Evolutionary conservation across 345 rosid species (phyloP), one percentile per base, ranked within the genome.

Genomic region (Ricinus communis): DNA sequence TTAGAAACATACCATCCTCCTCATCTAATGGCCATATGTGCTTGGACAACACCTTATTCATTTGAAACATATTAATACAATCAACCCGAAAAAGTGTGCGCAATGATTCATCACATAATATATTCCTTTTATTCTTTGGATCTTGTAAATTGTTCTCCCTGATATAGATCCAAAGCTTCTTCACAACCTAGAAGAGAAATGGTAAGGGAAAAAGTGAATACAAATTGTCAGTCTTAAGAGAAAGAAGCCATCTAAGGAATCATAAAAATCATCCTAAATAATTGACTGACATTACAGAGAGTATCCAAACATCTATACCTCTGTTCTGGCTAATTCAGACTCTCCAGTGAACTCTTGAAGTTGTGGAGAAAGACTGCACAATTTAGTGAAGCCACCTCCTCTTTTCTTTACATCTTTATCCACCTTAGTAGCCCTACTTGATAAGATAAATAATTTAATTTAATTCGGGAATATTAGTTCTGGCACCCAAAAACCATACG

Each of bases 371-470:
- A 93, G 97, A 57, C 90, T 77, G 72, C 91, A 93, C 72, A 87
- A 56, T 82, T 91, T 93, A 36, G 87, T 72, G 82, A 91, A 93
- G 41, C 98, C 98, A 22, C 93, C 96, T 59, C 93, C 83, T 82
- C 81, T 91, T 82, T 82, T 91, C 85, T 89, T 91, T 66, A 84
- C 84, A 43, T 80, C 84, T 69, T 87, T 85, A 68, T 68, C 85
- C 27, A 71, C 82, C 83, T 88, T 85, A 58, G 79, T 52, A 65
- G 87, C 84, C 84, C 96, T 91, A 76, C 59, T n/a, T n/a, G 50
- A 71, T 18, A 61, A 50, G 14, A 71, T 16, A 58, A 51, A 45
- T 11, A 52, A 46, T 54, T 69, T 36, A 43, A 22, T 68, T 28
- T 21, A 40, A n/a, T n/a, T n/a, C n/a, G n/a, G 4, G 43, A 56